phyloP scores from a whole-genome alignment of 2,329 filamentous ascomycete species.

The Aspergillus piperis region DNA sequence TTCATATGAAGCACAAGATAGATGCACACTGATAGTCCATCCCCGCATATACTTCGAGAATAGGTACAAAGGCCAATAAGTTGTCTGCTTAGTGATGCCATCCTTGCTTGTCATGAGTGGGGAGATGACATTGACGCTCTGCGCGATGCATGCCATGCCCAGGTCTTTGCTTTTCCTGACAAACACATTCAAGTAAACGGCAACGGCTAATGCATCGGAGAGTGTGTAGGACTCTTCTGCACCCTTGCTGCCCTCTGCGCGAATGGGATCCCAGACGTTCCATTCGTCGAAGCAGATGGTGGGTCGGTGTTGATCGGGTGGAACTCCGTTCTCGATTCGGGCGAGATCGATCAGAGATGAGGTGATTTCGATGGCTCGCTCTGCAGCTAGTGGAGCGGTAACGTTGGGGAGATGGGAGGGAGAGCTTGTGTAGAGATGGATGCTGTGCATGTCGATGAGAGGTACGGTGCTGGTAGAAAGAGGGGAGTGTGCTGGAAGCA shows the following conservation, averaged over 20 bases:
- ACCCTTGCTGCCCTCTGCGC: conserved; percentile 69
- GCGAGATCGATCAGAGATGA: conserved; percentile 71
- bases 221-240: conserved; percentile 75
- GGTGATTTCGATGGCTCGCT: conserved; percentile 72
- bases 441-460: conserved; percentile 77
- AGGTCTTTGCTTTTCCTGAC: conserved; percentile 69
- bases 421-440: conserved; percentile 73
- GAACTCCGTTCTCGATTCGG: conserved; percentile 63
- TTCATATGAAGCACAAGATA: conserved; percentile 63
- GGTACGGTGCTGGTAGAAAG: conserved; percentile 42
- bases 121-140: conserved; percentile 75
- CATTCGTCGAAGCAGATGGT: conserved; percentile 83
- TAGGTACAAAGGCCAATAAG: conserved; percentile 72
- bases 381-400: conserved; percentile 67
- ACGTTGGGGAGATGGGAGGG: conserved; percentile 57
- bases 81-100: conserved; percentile 69
- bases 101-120: conserved; percentile 70
- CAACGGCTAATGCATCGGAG: conserved; percentile 73
- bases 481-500: conserved; percentile 50
- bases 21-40: conserved; percentile 65
- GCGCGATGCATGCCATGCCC: conserved; percentile 78
- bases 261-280: conserved; percentile 77
- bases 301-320: conserved; percentile 60
- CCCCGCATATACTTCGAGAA: conserved; percentile 75
- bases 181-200: conserved; percentile 75